Conservation (phyloP, 1,284 basidiomycete species). For the Fomitopsis pinicola region DNA sequence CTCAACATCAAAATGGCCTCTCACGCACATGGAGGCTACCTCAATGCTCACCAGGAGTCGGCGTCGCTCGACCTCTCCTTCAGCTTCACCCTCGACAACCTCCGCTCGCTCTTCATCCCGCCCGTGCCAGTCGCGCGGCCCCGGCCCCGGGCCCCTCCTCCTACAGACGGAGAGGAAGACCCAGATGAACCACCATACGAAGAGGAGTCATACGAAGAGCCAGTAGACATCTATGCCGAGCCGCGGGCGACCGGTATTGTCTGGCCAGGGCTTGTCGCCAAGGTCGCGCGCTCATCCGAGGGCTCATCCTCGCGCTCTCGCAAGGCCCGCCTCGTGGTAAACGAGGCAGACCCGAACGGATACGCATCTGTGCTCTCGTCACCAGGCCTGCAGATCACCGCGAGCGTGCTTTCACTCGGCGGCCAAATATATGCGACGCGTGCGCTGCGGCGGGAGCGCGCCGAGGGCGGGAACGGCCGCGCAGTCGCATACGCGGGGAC, state of each 20-base stretch:
- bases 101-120: neutral
- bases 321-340: constrained; percentile 1
- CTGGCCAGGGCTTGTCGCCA: constrained; percentile 7
- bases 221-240: neutral
- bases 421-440: constrained; percentile 1
- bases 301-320: neutral
- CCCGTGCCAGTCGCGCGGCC: neutral
- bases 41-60: constrained; percentile 2
- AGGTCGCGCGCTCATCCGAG: constrained; percentile 1
- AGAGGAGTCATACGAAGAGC: neutral
- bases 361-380: neutral
- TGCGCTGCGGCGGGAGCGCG: neutral
- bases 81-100: constrained; percentile 7
- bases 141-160: neutral
- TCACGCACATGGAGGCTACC: neutral
- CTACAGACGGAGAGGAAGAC: neutral
- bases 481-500: constrained; percentile 1
- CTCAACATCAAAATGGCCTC: neutral
- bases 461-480: neutral
- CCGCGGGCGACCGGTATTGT: constrained; percentile 1
- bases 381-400: neutral
- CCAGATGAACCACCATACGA: neutral
- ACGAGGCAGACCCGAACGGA: neutral
- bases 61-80: constrained; percentile 5
- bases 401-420: constrained; percentile 3